Conservation (phyloP, 2,329 filamentous ascomycete species). For the Calonectria honghensis region DNA sequence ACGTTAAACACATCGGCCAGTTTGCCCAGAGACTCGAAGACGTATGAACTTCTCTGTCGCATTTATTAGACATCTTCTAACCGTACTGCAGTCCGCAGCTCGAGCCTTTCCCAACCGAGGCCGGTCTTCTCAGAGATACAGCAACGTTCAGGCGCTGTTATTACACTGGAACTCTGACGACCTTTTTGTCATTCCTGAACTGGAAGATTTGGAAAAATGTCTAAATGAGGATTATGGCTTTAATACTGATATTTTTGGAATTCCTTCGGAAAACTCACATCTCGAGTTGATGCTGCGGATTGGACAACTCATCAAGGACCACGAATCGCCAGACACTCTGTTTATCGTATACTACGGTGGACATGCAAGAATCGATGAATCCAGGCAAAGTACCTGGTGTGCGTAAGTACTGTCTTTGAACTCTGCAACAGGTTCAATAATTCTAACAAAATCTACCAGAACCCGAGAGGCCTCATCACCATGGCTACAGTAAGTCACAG, state of each 20-base stretch:
- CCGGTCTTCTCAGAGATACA: conserved; percentile 71
- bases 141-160: conserved; percentile 72
- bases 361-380: conserved; percentile 76
- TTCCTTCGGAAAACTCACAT: conserved; percentile 75
- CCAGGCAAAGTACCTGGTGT: conserved; percentile 77
- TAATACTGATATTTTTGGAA: conserved; percentile 74
- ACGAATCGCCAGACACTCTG: conserved; percentile 73
- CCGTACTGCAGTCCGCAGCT: conserved; percentile 67
- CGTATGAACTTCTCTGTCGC: conserved; percentile 58
- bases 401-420: conserved; percentile 64
- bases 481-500: conserved; percentile 70
- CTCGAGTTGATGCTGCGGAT: conserved; percentile 75
- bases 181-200: conserved; percentile 74
- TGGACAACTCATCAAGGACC: conserved; percentile 73
- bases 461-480: conserved; percentile 71
- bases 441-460: conserved; percentile 54
- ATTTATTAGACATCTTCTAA: conserved; percentile 27
- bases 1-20: conserved; percentile 73
- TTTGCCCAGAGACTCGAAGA: conserved; percentile 74
- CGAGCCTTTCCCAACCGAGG: conserved; percentile 75
- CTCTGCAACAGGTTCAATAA: neutral
- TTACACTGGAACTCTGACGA: conserved; percentile 76
- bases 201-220: conserved; percentile 74
- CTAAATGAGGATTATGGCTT: conserved; percentile 74
- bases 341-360: conserved; percentile 77